A percentile compares a stretch with the other conserved stretches of the same genome.
These are phyloP conservation scores for Lycium barbarum DNA, from an alignment of 257 asterid genomes.

Conservation along the genomic window DNA sequence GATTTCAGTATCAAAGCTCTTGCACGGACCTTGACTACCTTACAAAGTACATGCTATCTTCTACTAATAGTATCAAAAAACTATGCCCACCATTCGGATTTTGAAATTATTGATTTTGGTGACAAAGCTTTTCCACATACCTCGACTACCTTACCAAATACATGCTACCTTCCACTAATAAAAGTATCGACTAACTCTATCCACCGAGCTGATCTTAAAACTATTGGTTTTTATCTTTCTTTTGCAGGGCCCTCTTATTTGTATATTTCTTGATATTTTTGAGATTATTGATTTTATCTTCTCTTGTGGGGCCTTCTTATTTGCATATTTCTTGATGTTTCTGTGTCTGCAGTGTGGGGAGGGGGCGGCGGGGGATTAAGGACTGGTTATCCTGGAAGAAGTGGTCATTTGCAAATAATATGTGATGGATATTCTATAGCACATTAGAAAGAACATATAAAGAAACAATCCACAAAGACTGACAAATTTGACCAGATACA, in stretches of 20 bases:
- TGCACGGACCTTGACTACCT: too few relatives aligned
- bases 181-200: too few relatives aligned
- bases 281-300: too few relatives aligned
- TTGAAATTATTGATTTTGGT: too few relatives aligned
- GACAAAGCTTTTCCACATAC: too few relatives aligned
- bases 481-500: background rate
- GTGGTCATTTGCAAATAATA: background rate
- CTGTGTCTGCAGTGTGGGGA: background rate
- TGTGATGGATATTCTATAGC: background rate
- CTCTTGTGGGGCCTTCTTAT: background rate
- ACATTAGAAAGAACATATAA: background rate
- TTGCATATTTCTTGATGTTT: background rate
- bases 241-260: background rate
- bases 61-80: too few relatives aligned
- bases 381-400: background rate
- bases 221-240: background rate
- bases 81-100: too few relatives aligned
- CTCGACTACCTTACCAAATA: too few relatives aligned
- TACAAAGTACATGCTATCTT: too few relatives aligned
- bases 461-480: background rate
- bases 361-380: background rate
- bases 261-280: background rate
- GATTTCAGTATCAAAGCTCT: too few relatives aligned
- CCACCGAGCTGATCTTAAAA: too few relatives aligned
- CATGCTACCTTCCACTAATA: too few relatives aligned